Conservation (phyloP, 2,329 filamentous ascomycete species). For the Alternaria hordeiaustralica region DNA sequence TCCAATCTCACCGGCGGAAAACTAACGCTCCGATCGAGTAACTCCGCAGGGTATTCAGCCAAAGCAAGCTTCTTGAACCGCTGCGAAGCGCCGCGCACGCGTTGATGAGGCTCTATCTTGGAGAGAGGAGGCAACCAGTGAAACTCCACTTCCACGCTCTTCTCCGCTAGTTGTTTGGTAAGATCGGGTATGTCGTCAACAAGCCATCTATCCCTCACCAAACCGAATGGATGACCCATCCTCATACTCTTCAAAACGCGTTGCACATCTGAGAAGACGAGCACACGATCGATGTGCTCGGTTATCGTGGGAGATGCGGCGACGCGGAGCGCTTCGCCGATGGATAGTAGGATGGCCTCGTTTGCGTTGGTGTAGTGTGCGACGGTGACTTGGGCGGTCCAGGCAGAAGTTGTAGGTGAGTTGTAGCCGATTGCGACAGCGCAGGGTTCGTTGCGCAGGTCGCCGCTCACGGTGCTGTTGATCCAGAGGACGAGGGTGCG, state of each 20-base stretch:
- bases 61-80: background rate
- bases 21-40: background rate
- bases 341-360: background rate
- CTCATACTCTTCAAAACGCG: background rate
- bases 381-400: background rate
- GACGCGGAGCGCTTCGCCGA: background rate
- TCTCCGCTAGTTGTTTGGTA: background rate
- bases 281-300: background rate
- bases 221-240: background rate
- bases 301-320: background rate
- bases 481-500: background rate
- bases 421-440: background rate
- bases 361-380: background rate
- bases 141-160: background rate
- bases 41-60: background rate
- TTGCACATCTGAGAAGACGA: background rate
- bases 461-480: background rate
- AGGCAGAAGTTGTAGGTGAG: background rate
- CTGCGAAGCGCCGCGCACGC: rapidly evolving
- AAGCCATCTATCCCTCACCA: background rate
- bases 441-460: background rate
- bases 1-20: background rate
- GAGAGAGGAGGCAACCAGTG: background rate
- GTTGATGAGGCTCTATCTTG: background rate
- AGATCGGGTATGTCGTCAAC: background rate